These are phyloP conservation scores for Baorangia bicolor DNA, from an alignment of 768 basidiomycete genomes.

Conservation along the genomic window DNA sequence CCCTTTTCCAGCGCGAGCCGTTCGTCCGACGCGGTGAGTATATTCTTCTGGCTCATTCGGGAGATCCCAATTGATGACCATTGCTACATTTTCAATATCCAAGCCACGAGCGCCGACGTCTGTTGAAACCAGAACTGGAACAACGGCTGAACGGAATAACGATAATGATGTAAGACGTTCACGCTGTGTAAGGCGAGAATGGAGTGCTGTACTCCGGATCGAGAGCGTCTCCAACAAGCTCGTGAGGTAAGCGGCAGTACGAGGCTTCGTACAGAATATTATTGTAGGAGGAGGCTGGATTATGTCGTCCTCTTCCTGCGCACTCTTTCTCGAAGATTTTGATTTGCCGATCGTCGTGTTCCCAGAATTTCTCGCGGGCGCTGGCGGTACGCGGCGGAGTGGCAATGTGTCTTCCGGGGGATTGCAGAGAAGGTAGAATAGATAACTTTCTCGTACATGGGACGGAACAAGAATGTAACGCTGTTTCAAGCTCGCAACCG, in stretches of 20 bases:
- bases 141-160: slow-evolving; percentile 79
- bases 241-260: slow-evolving; percentile 89
- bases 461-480: slow-evolving; percentile 91
- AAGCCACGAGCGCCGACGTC: slow-evolving; percentile 95
- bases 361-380: slow-evolving; percentile 25
- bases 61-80: slow-evolving; percentile 97
- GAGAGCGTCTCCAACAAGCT: slow-evolving; percentile 70
- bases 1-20: slow-evolving; percentile 85
- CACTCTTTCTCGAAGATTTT: slow-evolving; percentile 31
- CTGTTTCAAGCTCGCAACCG: slow-evolving; percentile 85
- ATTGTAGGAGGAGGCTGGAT: slow-evolving; percentile 92
- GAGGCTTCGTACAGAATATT: slow-evolving; percentile 84
- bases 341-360: slow-evolving; percentile 35
- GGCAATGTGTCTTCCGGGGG: slow-evolving; percentile 77
- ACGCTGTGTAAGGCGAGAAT: slow-evolving; percentile 91
- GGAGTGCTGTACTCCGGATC: slow-evolving; percentile 86
- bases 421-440: slow-evolving; percentile 85
- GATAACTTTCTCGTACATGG: slow-evolving; percentile 89
- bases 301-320: slow-evolving; percentile 46
- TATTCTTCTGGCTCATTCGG: slow-evolving; percentile 91
- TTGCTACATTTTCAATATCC: slow-evolving; percentile 94
- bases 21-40: slow-evolving; percentile 92
- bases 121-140: slow-evolving; percentile 91
- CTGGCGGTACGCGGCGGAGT: slow-evolving; percentile 64
- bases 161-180: slow-evolving; percentile 84